These are phyloP conservation scores for Diaporthe batatas DNA, from an alignment of 2,329 filamentous ascomycete species.

Conservation along the genomic window DNA sequence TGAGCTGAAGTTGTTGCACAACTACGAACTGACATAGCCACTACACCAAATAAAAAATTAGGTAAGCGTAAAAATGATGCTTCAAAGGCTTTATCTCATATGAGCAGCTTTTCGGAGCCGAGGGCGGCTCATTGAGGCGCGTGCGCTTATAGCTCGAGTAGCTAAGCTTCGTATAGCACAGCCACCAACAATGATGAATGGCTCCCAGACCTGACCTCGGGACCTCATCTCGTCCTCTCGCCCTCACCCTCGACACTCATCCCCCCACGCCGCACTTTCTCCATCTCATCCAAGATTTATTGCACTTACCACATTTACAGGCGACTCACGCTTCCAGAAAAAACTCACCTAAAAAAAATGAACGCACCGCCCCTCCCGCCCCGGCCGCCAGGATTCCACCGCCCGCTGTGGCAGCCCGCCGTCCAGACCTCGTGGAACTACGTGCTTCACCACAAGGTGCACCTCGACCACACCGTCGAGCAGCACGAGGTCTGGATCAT, in stretches of 20 bases:
- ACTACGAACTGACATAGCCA: background rate
- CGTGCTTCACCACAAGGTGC: constrained; percentile 40
- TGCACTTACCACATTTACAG: background rate
- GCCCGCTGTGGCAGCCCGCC: constrained; percentile 38
- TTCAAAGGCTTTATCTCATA: background rate
- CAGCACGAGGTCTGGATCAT: constrained; percentile 38
- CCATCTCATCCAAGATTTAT: background rate
- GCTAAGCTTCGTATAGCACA: constrained; percentile 26
- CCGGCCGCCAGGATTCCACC: constrained; percentile 34
- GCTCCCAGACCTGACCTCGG: background rate
- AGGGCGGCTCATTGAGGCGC: background rate
- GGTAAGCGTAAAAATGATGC: background rate
- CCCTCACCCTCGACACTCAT: background rate
- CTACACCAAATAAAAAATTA: background rate
- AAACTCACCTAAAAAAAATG: background rate
- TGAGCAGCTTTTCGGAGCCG: background rate
- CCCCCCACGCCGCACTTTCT: background rate
- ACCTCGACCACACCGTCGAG: constrained; percentile 38
- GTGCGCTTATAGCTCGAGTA: background rate
- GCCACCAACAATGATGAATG: background rate
- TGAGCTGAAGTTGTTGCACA: background rate
- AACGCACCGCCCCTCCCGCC: constrained; percentile 39
- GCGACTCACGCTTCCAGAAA: background rate
- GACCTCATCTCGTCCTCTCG: constrained; percentile 13
- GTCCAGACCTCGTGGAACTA: constrained; percentile 40